Percentiles rank a stretch among this genome's conserved stretches.
Conservation (phyloP, 306 rosid genomes). For the Quercus glauca region DNA sequence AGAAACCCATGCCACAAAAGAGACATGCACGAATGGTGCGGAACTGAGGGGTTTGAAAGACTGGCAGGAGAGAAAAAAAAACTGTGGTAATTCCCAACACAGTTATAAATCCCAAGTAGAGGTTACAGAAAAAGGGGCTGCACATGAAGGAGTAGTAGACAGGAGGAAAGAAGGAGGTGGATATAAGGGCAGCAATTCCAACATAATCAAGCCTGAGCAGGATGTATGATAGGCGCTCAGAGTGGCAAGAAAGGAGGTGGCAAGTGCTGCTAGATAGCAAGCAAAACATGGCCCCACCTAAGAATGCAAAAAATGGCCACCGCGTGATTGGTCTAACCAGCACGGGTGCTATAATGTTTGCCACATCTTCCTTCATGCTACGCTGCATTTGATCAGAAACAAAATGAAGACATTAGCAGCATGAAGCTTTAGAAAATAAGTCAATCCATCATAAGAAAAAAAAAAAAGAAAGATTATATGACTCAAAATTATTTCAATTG, state of each 20-base stretch:
- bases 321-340: slow-evolving; percentile 81
- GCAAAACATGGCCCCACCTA: slow-evolving; percentile 98
- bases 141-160: slow-evolving; percentile 98
- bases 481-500: neutral
- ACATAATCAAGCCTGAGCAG: slow-evolving; percentile 96
- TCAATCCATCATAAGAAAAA: neutral
- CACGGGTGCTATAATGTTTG: slow-evolving; percentile 73
- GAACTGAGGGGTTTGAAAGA: slow-evolving; percentile 76
- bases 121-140: slow-evolving; percentile 83
- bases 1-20: slow-evolving; percentile 84
- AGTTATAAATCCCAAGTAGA: slow-evolving; percentile 80
- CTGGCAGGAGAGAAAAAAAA: slow-evolving; percentile 74
- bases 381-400: slow-evolving; percentile 50
- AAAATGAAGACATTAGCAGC: slow-evolving; percentile 18
- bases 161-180: slow-evolving; percentile 93
- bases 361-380: slow-evolving; percentile 71
- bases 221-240: slow-evolving; percentile 72
- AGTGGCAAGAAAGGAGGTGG: slow-evolving; percentile 94
- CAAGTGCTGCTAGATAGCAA: slow-evolving; percentile 87
- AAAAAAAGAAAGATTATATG: neutral
- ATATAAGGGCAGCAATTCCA: slow-evolving; percentile 96
- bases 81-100: slow-evolving; percentile 68
- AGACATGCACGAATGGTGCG: slow-evolving; percentile 79
- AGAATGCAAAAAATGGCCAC: slow-evolving; percentile 92
- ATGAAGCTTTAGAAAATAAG: neutral